Base-by-base conservation (phyloP, 2,329 filamentous ascomycete species). In the Ascochyta clinopodiicola region DNA sequence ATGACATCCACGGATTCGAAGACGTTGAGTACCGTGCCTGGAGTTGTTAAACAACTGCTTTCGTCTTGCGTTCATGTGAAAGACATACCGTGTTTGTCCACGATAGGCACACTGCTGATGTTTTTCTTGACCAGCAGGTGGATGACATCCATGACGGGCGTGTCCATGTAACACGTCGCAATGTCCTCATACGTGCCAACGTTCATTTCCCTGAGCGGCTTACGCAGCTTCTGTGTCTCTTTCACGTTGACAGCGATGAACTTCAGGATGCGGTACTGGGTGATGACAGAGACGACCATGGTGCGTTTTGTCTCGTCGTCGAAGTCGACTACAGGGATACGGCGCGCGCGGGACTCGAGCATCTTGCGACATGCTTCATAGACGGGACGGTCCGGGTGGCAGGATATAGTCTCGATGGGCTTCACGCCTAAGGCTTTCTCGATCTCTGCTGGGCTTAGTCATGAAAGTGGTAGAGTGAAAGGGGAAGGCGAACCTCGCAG, bases 1-100 rank as follows among this genome's bases (percentile, higher is more conserved):
- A 99, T 96, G 57, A 99, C 93, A 76, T 99, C 95, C 45, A 99
- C 93, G 1, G 95, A 91, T 78, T 99, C 96, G 70, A 99, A 99
- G 10, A 98, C 92, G 70, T 99, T 99, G 61, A 98, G 86, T 0
- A 99, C 87, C 29, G 85, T 80, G 45, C 86, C 86, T 85, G 27
- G 2, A 10, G 2, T 8, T 12, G 35, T 68, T 15, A 66, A 57
- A 50, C 12, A 31, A 9, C 4, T 6, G 9, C 17, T 12, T 13
- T n/a, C 12, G 4, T 31, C 17, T 6, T 25, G 22, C 2, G 7
- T n/a, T 15, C 0, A n/a, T 7, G 7, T 0, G 2, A 6, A 27
- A 19, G 3, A 60, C 74, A 55, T 74, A 84, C 76, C 86, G 80
- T 92, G 86, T 44, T 84, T 84, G 69, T 98, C 95, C 51, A 99